A percentile compares a stretch with the other conserved stretches of the same genome.
Conservation (phyloP, 2,329 filamentous ascomycete genomes). For the Fusarium xyrophilum region DNA sequence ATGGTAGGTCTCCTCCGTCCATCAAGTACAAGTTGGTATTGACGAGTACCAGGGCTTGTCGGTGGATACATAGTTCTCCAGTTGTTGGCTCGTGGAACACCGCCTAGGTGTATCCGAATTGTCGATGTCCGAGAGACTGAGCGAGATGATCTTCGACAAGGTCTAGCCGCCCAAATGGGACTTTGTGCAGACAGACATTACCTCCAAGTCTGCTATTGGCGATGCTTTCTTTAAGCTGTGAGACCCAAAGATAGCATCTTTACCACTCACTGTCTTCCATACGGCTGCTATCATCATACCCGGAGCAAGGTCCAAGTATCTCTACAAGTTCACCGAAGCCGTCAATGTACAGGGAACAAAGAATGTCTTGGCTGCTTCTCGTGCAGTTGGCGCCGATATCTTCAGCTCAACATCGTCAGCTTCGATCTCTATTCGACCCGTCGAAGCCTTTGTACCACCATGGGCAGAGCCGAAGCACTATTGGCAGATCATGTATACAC, state of each 20-base stretch:
- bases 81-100: constrained; percentile 2
- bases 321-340: neutral
- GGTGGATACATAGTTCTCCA: constrained; percentile 17
- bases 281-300: constrained; percentile 1
- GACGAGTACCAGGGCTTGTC: neutral
- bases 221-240: neutral
- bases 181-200: constrained; percentile 3
- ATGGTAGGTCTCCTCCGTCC: neutral
- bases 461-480: neutral
- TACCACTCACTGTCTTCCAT: constrained; percentile 14
- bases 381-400: neutral
- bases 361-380: constrained; percentile 3
- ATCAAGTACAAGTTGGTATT: neutral
- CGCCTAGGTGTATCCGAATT: neutral
- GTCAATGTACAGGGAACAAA: constrained; percentile 11
- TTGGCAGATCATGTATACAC: neutral
- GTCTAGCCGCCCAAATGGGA: neutral
- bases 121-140: constrained; percentile 5
- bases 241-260: neutral
- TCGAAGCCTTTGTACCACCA: neutral
- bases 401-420: constrained; percentile 7
- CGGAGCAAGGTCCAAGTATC: neutral
- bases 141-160: constrained; percentile 1
- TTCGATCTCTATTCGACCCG: neutral
- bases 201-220: neutral